Evolutionary conservation across 495 filamentous ascomycete species (phyloP).

Genomic region (Cercophora scortea): DNA sequence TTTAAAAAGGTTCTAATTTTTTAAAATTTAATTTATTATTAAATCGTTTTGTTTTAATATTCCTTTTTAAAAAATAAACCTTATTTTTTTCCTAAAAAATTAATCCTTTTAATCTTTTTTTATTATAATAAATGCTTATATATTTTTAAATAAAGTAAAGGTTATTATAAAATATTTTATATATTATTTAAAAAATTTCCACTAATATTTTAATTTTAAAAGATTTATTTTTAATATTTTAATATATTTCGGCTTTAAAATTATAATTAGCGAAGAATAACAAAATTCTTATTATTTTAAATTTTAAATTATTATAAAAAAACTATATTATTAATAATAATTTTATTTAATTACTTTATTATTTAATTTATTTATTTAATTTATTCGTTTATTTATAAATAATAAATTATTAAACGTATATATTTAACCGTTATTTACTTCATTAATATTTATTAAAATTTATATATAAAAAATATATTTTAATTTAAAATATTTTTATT

Average conservation of each 20-base stretch:
- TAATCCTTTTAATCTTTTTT: no score
- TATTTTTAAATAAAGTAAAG: background rate
- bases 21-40: no score
- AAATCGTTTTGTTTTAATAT: no score
- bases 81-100: no score
- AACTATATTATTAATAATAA: background rate
- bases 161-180: background rate
- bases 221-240: background rate
- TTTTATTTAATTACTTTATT: background rate
- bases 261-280: background rate
- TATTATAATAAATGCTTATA: background rate
- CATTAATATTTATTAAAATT: background rate
- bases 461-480: background rate
- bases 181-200: background rate
- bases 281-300: no score
- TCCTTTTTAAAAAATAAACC: no score
- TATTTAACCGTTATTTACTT: background rate
- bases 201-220: background rate
- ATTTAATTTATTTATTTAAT: background rate
- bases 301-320: no score
- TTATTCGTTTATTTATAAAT: no score
- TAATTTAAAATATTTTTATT: background rate
- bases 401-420: background rate
- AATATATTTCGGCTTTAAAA: background rate
- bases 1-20: no score